Base-by-base conservation (phyloP, 164 flowering plant genomes). In the Magnolia changhungtana region DNA sequence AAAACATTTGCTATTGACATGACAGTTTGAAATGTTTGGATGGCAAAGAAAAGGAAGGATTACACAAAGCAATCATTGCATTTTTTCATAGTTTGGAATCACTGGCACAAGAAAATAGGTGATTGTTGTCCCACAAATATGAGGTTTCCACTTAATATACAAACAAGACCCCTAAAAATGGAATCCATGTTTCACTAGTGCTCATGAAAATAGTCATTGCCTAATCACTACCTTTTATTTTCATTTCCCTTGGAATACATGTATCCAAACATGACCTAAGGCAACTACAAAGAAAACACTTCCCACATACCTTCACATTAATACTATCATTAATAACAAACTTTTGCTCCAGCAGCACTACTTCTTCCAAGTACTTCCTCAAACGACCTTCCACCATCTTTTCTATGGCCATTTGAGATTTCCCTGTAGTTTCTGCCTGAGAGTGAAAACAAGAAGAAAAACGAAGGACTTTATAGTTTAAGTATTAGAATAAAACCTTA, bases 351-450 rank as follows among this genome's bases (percentile, higher is more conserved):
- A 90, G 80, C 3, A 96, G 83, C 77, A 91, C 98, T 19, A 92
- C 97, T 74, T 96, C 99, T 80, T 96, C 97, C 71, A 83, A 85
- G 81, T 94, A 96, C 81, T 94, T 96, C 71, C 91, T 86, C 69
- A 94, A 51, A 61, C 99, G 97, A 67, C 98, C 98, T 88, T 96
- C 97, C 75, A 94, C 95, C 92, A 96, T 96, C 84, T 94, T 96
- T 69, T 92, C 97, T 78, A 94, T 88, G 76, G 98, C 97, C 84
- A 90, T 84, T 86, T 86, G 90, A 79, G 97, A 73, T 82, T 91
- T 96, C 66, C 96, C 99, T 24, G 92, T 80, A 64, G 82, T 77
- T 85, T 92, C 92, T 63, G 97, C 99, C 99, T 96, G 88, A 61
- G n/a, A 83, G 13, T 29, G 50, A 59, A 59, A 50, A 76, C 77